Evolutionary conservation across 2,329 filamentous ascomycete genomes (phyloP).

Genomic region (Colletotrichum sp.): DNA sequence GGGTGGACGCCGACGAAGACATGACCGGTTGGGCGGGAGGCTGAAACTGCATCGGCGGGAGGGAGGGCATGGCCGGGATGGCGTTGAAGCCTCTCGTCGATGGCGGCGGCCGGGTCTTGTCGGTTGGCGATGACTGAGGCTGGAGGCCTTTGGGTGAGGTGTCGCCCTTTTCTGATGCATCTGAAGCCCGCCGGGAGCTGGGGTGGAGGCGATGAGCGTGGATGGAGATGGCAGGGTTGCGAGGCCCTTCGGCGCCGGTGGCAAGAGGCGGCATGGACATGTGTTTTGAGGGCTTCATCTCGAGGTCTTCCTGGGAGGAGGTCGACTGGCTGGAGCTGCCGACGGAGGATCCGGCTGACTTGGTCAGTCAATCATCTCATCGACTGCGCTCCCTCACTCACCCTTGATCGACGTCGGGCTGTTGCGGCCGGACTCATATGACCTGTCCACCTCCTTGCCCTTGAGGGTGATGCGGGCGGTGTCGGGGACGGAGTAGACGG

Average conservation of each 20-base stretch:
- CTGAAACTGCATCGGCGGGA: conserved; percentile 12
- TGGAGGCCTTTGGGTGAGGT: conserved; percentile 3
- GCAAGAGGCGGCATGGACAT: conserved; percentile 3
- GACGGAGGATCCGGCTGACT: conserved; percentile 28
- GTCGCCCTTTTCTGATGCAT: conserved; percentile 26
- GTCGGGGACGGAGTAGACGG: conserved; percentile 32
- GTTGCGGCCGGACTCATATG: conserved; percentile 33
- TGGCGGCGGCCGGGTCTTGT: conserved; percentile 26
- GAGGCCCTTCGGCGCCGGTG: background rate
- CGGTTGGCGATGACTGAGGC: background rate
- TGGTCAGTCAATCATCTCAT: background rate
- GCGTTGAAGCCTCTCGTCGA: conserved; percentile 33
- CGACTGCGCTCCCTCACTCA: conserved; percentile 14
- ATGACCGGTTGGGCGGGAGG: background rate
- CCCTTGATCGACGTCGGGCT: conserved; percentile 43
- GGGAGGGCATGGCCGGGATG: conserved; percentile 17
- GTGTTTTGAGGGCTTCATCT: conserved; percentile 36
- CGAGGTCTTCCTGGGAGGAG: conserved; percentile 43
- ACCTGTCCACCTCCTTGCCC: conserved; percentile 46
- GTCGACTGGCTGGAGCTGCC: conserved; percentile 41
- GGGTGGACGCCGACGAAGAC: conserved; percentile 18
- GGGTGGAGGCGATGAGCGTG: conserved; percentile 27
- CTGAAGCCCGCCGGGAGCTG: conserved; percentile 31
- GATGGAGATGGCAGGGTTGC: background rate
- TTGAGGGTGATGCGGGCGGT: conserved; percentile 35